These are phyloP conservation scores for Solanum virginianum DNA, from an alignment of 257 asterid genomes.

Conservation along the genomic window DNA sequence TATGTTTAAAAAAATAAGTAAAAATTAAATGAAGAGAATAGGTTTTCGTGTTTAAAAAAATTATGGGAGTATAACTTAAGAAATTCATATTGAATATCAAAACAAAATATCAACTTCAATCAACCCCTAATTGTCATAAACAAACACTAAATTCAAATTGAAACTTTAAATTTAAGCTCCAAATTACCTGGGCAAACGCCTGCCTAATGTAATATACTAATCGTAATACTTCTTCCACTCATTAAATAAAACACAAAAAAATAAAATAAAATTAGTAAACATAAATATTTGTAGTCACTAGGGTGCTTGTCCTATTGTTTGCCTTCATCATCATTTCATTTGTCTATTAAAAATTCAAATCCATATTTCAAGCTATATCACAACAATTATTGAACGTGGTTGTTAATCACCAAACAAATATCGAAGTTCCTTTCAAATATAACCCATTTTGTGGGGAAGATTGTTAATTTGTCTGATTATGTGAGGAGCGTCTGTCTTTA, in stretches of 20 bases:
- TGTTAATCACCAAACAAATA: slow-evolving; percentile 23
- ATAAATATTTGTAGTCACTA: not conserved
- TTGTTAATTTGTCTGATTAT: not conserved
- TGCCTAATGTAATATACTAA: not conserved
- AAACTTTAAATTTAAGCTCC: not conserved
- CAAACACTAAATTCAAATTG: not conserved
- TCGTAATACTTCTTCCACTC: not conserved
- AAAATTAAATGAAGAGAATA: no score
- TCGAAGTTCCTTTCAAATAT: not conserved
- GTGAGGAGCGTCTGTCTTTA: not conserved
- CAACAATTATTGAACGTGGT: not conserved
- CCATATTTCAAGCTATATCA: no score
- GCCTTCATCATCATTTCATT: not conserved
- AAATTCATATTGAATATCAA: no score
- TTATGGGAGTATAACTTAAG: no score
- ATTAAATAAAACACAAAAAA: not conserved
- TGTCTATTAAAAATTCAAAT: not conserved
- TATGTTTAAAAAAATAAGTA: no score
- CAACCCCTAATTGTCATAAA: not conserved
- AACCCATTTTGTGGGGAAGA: slow-evolving; percentile 1
- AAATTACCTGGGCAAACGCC: not conserved
- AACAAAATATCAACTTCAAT: no score
- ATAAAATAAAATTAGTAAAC: not conserved
- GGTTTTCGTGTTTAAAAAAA: no score
- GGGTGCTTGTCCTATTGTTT: slow-evolving; percentile 7